These are phyloP conservation scores for Xerocomus spinulosus DNA, from an alignment of 768 basidiomycete species.

Conservation along the genomic window DNA sequence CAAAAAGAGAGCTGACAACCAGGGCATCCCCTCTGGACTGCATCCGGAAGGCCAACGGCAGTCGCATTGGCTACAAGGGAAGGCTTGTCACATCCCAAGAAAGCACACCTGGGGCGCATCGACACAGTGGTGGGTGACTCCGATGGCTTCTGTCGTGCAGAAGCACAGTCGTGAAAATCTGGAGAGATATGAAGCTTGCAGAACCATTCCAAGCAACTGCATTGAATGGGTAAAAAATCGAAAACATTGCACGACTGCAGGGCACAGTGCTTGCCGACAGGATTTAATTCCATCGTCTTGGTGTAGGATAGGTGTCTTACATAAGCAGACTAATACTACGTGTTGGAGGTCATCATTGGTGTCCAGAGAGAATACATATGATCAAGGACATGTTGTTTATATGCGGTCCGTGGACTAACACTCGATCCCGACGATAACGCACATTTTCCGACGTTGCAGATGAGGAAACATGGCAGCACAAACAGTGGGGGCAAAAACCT, in stretches of 20 bases:
- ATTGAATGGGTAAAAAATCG: constrained; percentile 77
- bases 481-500: too few species aligned
- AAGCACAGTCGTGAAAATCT: constrained; percentile 55
- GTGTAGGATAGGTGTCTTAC: too few species aligned
- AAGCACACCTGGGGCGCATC: constrained; percentile 46
- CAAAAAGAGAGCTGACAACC: constrained; percentile 60
- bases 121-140: constrained; percentile 3
- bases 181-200: constrained; percentile 61
- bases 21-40: constrained; percentile 38
- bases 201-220: constrained; percentile 54
- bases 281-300: constrained; percentile 42
- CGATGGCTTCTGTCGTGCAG: neutral
- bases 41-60: constrained; percentile 7
- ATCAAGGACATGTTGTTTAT: constrained; percentile 2
- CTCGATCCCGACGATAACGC: constrained; percentile 11
- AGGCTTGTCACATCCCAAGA: constrained; percentile 49
- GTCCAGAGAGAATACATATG: constrained; percentile 10
- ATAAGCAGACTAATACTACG: too few species aligned
- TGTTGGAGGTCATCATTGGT: too few species aligned
- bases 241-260: constrained; percentile 51
- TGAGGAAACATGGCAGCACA: too few species aligned
- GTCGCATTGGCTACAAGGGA: constrained; percentile 43
- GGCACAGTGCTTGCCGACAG: constrained; percentile 66
- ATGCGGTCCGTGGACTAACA: constrained; percentile 3
- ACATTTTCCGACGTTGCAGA: constrained; percentile 8